Evolutionary conservation across 257 asterid species (phyloP).

Genomic region (Echium plantagineum): DNA sequence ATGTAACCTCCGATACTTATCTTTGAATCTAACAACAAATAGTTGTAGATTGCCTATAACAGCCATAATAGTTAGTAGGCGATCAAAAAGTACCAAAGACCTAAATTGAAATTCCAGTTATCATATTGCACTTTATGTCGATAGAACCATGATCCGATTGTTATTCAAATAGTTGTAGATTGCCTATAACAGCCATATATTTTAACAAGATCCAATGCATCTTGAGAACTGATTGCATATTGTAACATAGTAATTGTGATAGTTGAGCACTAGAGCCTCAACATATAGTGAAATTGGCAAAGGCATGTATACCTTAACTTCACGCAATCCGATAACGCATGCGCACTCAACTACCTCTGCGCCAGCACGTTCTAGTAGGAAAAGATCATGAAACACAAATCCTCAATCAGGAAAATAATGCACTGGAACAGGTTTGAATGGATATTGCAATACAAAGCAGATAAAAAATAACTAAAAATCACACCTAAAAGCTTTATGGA

Average conservation of each 20-base stretch:
- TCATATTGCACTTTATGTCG: no score
- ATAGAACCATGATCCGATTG: no score
- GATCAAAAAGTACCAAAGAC: no score
- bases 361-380: slow-evolving; percentile 44
- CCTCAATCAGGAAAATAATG: neutral
- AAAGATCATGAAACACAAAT: neutral
- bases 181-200: no score
- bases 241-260: neutral
- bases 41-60: neutral
- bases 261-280: neutral
- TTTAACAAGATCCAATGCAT: neutral
- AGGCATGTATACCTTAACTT: slow-evolving; percentile 44
- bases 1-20: neutral
- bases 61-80: neutral
- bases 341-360: slow-evolving; percentile 75
- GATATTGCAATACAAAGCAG: neutral
- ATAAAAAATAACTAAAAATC: neutral
- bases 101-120: no score
- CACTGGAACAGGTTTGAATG: neutral
- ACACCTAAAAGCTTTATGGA: slow-evolving; percentile 73
- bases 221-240: neutral
- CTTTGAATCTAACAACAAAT: neutral
- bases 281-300: neutral
- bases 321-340: slow-evolving; percentile 71
- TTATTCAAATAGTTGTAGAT: no score